Base-by-base conservation (phyloP, 2,329 filamentous ascomycete genomes). In the Apiospora pterosperma region DNA sequence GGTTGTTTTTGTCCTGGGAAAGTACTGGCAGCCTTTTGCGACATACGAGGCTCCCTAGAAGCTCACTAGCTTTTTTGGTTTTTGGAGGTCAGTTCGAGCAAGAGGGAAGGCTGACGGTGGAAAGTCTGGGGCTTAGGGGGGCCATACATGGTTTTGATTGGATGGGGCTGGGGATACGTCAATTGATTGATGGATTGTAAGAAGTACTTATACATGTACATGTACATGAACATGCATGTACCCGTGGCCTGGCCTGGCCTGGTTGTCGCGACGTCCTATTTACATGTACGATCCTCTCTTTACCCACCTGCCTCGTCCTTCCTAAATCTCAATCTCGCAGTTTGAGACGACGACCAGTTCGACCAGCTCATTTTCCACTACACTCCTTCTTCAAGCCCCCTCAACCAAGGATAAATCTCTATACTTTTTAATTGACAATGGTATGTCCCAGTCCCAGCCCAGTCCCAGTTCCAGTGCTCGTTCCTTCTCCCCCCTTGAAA, bases 371-470 rank as follows among this genome's bases (percentile, higher is more conserved):
- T 25, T 34, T 55, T 59, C 59, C 60, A 25, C 21, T 42, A 64
- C 64, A 48, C 64, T 67, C 64, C 61, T 65, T 67, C 63, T 10
- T 3, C 42, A 28, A 48, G 14, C 44, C 42, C 42, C 8, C 42
- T 48, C 23, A 48, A 34, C 7, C n/a, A 19, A 55, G 34, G 38
- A 62, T 48, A 59, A 39, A 21, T 19, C 59, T 52, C 48, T 60
- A 52, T n/a, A 34, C 44, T 58, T 62, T 62, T 38, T 65, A 63
- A 64, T 69, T 66, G 63, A 75, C 69, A 75, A 75, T 77, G 75
- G 75, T 76, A 69, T 23, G 63, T 52, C n/a, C 28, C 23, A n/a
- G 21, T 8, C 7, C 7, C 1, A 21, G 10, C 38, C n/a, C 28
- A 36, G n/a, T 34, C 25, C 60, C 65, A 52, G n/a, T 41, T 44